Conservation (phyloP, 1,139 yeast genomes). For the Sugiyamaella xylanicola region DNA sequence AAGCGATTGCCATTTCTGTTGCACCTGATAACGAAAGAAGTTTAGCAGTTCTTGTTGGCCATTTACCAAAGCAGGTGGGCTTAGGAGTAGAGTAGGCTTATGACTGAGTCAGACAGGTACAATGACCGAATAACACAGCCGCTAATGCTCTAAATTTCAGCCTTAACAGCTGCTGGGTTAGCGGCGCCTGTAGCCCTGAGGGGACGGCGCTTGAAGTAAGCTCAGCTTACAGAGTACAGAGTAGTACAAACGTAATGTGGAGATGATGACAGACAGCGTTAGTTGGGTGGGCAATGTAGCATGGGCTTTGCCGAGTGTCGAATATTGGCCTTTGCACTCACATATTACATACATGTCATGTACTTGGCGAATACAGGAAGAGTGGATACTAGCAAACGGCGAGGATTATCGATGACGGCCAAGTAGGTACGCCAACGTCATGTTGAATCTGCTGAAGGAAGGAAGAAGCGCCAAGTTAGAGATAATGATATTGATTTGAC, state of each 20-base stretch:
- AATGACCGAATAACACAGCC: neutral
- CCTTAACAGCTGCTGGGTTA: too few relatives aligned
- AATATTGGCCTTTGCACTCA: neutral
- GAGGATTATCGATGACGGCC: neutral
- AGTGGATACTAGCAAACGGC: neutral
- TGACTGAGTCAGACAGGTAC: neutral
- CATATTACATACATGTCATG: too few relatives aligned
- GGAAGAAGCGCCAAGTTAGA: neutral
- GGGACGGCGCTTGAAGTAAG: neutral
- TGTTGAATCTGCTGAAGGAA: neutral
- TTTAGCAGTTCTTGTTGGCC: neutral
- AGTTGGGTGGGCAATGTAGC: neutral
- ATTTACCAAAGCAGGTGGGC: neutral
- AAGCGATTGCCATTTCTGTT: neutral
- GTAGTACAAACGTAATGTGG: neutral
- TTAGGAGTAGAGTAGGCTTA: neutral
- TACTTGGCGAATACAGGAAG: too few relatives aligned
- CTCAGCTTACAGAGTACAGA: too few relatives aligned
- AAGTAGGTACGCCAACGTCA: neutral
- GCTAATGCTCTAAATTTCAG: too few relatives aligned
- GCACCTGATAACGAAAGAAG: neutral
- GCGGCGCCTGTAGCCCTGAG: too few relatives aligned
- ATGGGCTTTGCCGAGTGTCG: neutral
- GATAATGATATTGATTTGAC: neutral
- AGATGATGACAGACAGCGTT: neutral